Evolutionary conservation across 768 basidiomycete genomes (phyloP).

Genomic region (Leccinum ochraceum): DNA sequence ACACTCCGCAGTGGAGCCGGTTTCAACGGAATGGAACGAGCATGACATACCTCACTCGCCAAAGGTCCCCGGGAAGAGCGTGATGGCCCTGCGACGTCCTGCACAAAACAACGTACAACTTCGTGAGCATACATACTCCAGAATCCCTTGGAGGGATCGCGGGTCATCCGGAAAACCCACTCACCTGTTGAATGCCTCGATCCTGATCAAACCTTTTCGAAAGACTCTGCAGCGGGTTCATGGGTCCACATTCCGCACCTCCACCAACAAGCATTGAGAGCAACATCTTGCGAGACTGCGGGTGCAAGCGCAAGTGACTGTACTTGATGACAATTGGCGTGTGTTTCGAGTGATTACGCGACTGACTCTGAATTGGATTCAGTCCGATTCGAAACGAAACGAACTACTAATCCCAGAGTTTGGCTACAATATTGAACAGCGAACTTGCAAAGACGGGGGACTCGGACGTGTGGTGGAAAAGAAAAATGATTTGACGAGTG

Average conservation of each 20-base stretch:
- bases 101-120: constrained; percentile 1
- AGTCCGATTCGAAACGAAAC: neutral
- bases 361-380: neutral
- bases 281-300: constrained; percentile 47
- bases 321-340: neutral
- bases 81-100: constrained; percentile 72
- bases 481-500: neutral
- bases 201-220: constrained; percentile 80
- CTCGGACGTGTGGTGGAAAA: neutral
- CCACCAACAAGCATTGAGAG: constrained; percentile 72
- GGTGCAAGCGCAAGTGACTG: neutral
- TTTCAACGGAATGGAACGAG: constrained; percentile 2
- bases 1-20: constrained; percentile 60
- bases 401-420: neutral
- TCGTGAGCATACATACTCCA: neutral
- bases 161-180: constrained; percentile 17
- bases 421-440: neutral
- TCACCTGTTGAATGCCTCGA: constrained; percentile 76
- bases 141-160: neutral
- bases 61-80: constrained; percentile 37
- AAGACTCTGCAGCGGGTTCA: constrained; percentile 78
- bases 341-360: neutral
- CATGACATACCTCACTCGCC: constrained; percentile 55
- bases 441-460: neutral
- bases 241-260: constrained; percentile 79